Evolutionary conservation across 2,329 filamentous ascomycete genomes (phyloP).

Genomic region (Phoma sp.): DNA sequence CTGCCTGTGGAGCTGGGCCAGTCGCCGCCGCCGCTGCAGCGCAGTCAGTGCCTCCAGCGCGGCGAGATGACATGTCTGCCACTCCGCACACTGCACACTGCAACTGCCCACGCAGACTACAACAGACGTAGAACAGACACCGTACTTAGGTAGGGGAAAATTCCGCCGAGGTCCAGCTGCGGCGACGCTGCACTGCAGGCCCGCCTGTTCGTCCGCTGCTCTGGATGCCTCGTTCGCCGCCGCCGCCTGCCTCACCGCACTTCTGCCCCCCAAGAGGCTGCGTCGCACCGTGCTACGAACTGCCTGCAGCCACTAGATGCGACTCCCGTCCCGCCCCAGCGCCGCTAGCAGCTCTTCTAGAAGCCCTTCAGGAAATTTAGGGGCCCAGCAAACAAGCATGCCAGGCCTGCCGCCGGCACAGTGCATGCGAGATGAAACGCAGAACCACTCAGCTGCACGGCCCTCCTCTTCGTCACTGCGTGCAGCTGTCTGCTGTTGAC

Average conservation of each 20-base stretch:
- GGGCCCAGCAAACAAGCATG: slow-evolving; percentile 26
- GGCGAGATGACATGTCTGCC: neutral
- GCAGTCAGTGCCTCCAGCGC: neutral
- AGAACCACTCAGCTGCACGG: slow-evolving; percentile 19
- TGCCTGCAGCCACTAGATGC: slow-evolving; percentile 27
- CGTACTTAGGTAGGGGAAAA: neutral
- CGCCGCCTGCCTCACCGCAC: slow-evolving; percentile 5
- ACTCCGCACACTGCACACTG: neutral
- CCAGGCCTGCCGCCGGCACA: slow-evolving; percentile 19
- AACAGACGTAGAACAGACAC: no score
- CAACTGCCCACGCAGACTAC: neutral
- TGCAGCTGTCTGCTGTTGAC: slow-evolving; percentile 12
- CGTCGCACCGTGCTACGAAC: slow-evolving; percentile 30
- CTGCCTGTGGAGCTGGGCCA: neutral
- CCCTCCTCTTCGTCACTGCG: slow-evolving; percentile 18
- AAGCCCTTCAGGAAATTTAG: slow-evolving; percentile 44
- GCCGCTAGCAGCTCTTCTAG: slow-evolving; percentile 47
- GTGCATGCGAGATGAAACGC: slow-evolving; percentile 34
- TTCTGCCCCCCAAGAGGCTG: slow-evolving; percentile 9
- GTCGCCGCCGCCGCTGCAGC: neutral
- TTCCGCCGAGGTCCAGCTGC: neutral
- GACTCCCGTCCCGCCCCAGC: slow-evolving; percentile 31
- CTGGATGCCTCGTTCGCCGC: slow-evolving; percentile 10
- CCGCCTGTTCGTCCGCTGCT: slow-evolving; percentile 23
- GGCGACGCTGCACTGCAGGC: neutral